These are phyloP conservation scores for Nakazawaea pomicola DNA, from an alignment of 805 yeast genomes.

Conservation along the genomic window DNA sequence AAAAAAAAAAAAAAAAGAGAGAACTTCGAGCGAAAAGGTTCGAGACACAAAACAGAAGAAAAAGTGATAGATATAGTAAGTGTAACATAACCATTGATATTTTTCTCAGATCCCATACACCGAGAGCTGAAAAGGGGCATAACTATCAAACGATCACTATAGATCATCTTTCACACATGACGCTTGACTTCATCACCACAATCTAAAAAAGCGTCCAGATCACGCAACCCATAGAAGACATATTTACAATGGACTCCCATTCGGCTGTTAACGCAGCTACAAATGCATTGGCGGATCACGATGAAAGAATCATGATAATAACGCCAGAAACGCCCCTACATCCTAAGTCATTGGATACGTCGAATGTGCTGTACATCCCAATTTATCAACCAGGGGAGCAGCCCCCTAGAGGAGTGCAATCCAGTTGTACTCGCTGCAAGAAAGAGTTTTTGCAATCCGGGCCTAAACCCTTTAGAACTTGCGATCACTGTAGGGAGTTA, in stretches of 20 bases:
- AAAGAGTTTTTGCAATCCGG: constrained; percentile 47
- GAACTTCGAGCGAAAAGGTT: no score
- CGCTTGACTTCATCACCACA: no score
- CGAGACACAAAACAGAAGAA: not conserved
- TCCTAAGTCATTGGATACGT: not conserved
- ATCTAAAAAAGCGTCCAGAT: no score
- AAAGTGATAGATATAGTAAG: not conserved
- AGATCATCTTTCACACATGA: no score
- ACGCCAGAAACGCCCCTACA: constrained; percentile 1
- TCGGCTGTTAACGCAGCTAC: constrained; percentile 1
- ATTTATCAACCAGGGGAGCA: not conserved
- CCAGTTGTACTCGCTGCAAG: constrained; percentile 52
- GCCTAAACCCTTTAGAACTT: constrained; percentile 46
- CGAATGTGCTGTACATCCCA: not conserved
- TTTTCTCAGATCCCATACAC: no score
- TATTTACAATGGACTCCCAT: not conserved
- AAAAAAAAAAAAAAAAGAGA: no score
- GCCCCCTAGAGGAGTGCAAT: not conserved
- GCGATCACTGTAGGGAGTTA: constrained; percentile 59
- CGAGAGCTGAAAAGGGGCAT: not conserved
- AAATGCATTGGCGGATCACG: not conserved
- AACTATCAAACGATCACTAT: no score
- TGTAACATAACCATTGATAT: constrained; percentile 4
- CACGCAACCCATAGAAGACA: no score
- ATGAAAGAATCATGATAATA: constrained; percentile 8